Base-by-base conservation (phyloP, 2,329 filamentous ascomycete genomes). In the Westerdykella sp. region DNA sequence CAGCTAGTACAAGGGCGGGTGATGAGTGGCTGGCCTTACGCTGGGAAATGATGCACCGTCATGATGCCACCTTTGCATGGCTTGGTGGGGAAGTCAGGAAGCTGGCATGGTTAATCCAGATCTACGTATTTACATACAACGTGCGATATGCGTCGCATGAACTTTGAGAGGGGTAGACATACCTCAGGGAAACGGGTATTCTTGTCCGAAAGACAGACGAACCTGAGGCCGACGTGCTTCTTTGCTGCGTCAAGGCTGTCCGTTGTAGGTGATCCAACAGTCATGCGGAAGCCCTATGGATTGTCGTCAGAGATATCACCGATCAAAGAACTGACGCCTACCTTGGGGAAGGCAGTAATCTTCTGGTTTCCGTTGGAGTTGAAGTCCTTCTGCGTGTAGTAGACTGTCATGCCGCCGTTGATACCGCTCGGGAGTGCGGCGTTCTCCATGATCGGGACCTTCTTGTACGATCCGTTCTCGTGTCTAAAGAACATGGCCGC, bases 321-420 rank as follows among this genome's bases (percentile, higher is more conserved):
- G 28, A n/a, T 6, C 18, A 13, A 18, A 18, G 4, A 10, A 10
- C 34, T 39, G 34, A 12, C 16, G 38, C 49, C 28, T 34, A 58
- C 50, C 23, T 49, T 47, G 5, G 48, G 48, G 44, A 62, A 55
- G 1, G 57, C 48, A 4, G 49, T 62, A 22, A 60, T 59, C 39
- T 59, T 58, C 14, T 56, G 43, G 34, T 57, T 59, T n/a, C 56
- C 55, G 28, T 62, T 60, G 15, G 60, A 64, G 50, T 58, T 65
- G 53, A 70, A 69, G 41, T 63, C 62, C 37, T 61, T 46, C 49
- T 62, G 57, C 0, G 54, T 59, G 36, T 61, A 60, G 43, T 62
- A 62, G 38, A 62, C 48, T 6, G 59, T 62, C 59, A 61, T 60
- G 10, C 59, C 59, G 34, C 57, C 57, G 34, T 57, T 60, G 40